Evolutionary conservation across 306 rosid species (phyloP).

Genomic region (Pterocarpus macrocarpus): DNA sequence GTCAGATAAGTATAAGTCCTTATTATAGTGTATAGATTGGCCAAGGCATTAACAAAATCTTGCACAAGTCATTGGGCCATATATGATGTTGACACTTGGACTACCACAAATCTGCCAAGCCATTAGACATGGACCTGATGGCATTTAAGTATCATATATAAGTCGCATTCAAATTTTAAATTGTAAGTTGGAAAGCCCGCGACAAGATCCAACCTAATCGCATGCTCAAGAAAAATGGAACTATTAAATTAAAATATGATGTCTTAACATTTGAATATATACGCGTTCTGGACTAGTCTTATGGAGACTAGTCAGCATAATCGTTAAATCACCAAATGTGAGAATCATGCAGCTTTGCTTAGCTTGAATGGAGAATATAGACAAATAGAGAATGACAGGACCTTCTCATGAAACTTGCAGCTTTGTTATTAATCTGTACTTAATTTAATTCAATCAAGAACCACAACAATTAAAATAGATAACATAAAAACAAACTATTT

Average conservation of each 20-base stretch:
- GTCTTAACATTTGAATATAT: not conserved
- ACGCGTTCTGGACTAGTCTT: not conserved
- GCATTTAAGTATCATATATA: not conserved
- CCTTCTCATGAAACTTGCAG: not conserved
- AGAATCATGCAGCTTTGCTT: not conserved
- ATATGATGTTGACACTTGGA: constrained; percentile 38
- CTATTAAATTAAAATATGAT: not conserved
- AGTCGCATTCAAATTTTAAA: not conserved
- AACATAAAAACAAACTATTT: constrained; percentile 28
- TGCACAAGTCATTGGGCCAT: not conserved
- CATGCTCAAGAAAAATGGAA: not conserved
- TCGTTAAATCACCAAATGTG: not conserved
- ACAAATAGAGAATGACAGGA: not conserved
- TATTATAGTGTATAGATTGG: not conserved
- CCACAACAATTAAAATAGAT: not conserved
- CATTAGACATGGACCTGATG: not conserved
- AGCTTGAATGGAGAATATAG: not conserved
- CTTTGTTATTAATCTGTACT: not conserved
- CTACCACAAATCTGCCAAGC: constrained; percentile 27
- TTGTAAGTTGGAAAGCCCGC: not conserved
- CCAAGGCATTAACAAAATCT: not conserved
- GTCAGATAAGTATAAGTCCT: not conserved
- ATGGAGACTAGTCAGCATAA: not conserved
- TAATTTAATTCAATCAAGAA: constrained; percentile 31
- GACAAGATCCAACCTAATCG: not conserved